Conservation (phyloP, 257 asterid species). For the Vinca minor region DNA sequence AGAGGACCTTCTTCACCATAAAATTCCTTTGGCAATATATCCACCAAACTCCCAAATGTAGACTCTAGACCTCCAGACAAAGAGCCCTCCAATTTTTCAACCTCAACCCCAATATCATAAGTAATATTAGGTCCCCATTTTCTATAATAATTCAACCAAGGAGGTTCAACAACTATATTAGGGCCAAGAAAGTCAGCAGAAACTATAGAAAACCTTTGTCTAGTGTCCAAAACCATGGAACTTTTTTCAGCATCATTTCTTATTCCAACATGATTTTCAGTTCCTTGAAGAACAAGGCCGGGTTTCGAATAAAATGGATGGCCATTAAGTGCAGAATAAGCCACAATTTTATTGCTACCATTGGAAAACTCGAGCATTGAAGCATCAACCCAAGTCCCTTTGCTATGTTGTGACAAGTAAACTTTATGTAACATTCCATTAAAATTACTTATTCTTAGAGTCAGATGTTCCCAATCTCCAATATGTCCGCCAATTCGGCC, state of each 20-base stretch:
- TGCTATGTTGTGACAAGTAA: constrained; percentile 13
- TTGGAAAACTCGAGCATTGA: background rate
- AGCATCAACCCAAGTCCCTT: constrained; percentile 8
- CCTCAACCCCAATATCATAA: constrained; percentile 7
- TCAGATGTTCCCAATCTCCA: constrained; percentile 11
- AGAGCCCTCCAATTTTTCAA: background rate
- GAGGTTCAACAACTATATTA: constrained; percentile 6
- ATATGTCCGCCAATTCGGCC: constrained; percentile 4
- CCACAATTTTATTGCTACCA: constrained; percentile 1
- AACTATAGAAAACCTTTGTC: background rate
- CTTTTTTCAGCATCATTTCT: constrained; percentile 9
- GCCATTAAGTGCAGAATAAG: constrained; percentile 4
- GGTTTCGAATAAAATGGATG: constrained; percentile 7
- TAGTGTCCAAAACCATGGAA: constrained; percentile 10
- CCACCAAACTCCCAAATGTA: constrained; percentile 1
- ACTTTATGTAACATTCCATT: background rate
- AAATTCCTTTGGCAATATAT: constrained; percentile 6
- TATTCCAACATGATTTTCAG: constrained; percentile 3
- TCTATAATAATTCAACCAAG: constrained; percentile 16
- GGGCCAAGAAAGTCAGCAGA: background rate
- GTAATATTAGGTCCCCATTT: constrained; percentile 20
- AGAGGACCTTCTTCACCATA: constrained; percentile 22
- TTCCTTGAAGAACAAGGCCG: constrained; percentile 10
- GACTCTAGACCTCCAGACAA: background rate
- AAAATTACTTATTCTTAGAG: constrained; percentile 7